These are phyloP conservation scores for Termitomyces sp. DNA, from an alignment of 768 basidiomycete genomes.

Conservation along the genomic window DNA sequence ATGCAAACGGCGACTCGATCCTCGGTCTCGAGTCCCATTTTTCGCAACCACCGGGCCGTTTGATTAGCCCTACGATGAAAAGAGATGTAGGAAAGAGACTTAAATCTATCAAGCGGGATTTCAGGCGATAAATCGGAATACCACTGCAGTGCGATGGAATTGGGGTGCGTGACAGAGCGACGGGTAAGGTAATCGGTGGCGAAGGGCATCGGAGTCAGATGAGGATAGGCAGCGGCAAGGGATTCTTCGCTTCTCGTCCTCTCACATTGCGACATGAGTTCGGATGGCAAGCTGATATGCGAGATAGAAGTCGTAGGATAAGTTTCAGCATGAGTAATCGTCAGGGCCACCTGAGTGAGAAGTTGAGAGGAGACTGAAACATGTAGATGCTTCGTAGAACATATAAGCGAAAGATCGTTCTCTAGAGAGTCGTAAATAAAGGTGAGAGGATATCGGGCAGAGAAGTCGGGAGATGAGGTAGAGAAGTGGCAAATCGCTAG, in stretches of 20 bases:
- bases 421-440: background rate
- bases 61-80: constrained; percentile 34
- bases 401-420: constrained; percentile 12
- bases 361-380: constrained; percentile 21
- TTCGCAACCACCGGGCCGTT: constrained; percentile 38
- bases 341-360: constrained; percentile 19
- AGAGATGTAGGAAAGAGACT: constrained; percentile 32
- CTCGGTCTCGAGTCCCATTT: constrained; percentile 28
- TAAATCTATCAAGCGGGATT: constrained; percentile 10
- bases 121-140: constrained; percentile 24
- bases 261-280: constrained; percentile 23
- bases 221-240: constrained; percentile 20
- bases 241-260: constrained; percentile 17
- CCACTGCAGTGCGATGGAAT: constrained; percentile 25
- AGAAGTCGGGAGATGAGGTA: background rate
- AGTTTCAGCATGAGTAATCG: constrained; percentile 14
- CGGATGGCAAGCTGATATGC: constrained; percentile 13
- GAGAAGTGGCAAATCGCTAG: constrained; percentile 20
- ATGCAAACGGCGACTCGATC: constrained; percentile 44
- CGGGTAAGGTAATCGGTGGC: constrained; percentile 26
- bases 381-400: constrained; percentile 9
- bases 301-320: constrained; percentile 12
- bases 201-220: constrained; percentile 17
- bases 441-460: constrained; percentile 13
- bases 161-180: constrained; percentile 21